Evolutionary conservation across 495 filamentous ascomycete species (phyloP).

Genomic region (Endocarpon pusillum): DNA sequence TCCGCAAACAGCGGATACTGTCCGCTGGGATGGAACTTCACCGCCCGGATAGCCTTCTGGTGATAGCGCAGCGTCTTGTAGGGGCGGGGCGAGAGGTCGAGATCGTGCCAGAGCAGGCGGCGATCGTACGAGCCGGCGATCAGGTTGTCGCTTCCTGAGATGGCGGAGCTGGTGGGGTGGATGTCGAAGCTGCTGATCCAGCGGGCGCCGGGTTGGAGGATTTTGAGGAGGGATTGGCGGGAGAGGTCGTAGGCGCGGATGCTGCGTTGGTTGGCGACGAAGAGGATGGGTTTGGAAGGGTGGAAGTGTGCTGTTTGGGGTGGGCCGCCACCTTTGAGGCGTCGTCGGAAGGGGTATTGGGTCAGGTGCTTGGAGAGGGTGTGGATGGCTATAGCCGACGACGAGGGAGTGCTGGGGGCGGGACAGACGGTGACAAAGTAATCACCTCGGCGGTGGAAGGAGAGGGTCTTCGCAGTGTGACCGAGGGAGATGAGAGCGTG

Average conservation of each 20-base stretch:
- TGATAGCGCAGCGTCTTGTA: constrained; percentile 96
- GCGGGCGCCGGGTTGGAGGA: constrained; percentile 76
- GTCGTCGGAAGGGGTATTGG: constrained; percentile 73
- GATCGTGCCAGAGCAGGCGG: constrained; percentile 88
- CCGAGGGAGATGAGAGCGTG: constrained; percentile 63
- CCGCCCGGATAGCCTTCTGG: constrained; percentile 70
- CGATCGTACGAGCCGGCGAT: constrained; percentile 89
- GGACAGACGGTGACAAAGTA: constrained; percentile 90
- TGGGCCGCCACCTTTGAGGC: constrained; percentile 60
- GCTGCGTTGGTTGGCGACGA: constrained; percentile 83
- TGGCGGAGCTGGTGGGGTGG: constrained; percentile 46
- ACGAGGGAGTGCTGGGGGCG: constrained; percentile 42
- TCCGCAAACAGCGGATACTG: constrained; percentile 78
- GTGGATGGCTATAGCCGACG: constrained; percentile 76
- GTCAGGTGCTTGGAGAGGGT: constrained; percentile 87
- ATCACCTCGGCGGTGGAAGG: constrained; percentile 87
- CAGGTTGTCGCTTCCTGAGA: constrained; percentile 66
- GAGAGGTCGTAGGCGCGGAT: constrained; percentile 87
- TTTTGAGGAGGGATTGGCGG: constrained; percentile 74
- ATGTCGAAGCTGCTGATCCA: constrained; percentile 93
- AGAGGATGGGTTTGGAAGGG: constrained; percentile 79
- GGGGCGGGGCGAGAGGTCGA: constrained; percentile 74
- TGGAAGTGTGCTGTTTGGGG: constrained; percentile 88
- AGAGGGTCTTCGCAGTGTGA: constrained; percentile 71
- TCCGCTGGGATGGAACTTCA: constrained; percentile 67